Conservation (phyloP, 176 grass and related monocot species). For the Panicum miliaceum region DNA sequence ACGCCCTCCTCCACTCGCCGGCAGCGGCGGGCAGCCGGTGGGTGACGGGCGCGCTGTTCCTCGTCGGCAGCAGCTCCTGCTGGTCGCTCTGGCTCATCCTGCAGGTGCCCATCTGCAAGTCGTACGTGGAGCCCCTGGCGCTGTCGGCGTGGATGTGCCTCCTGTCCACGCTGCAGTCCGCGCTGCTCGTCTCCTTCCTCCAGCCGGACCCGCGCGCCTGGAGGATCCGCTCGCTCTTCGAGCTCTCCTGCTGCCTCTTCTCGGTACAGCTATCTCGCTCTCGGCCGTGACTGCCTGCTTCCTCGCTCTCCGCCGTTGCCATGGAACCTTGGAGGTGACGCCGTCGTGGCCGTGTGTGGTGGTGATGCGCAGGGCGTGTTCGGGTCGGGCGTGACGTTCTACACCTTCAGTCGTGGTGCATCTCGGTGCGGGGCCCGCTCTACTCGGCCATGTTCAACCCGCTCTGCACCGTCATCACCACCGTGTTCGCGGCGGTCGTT, state of each 20-base stretch:
- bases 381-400: constrained; percentile 69
- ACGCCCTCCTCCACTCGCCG: background rate
- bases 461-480: constrained; percentile 61
- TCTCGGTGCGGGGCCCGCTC: constrained; percentile 63
- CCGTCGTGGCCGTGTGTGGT: too few relatives aligned
- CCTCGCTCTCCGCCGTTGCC: too few relatives aligned
- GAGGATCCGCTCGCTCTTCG: constrained; percentile 54
- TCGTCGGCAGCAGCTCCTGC: constrained; percentile 60
- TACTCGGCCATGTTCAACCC: constrained; percentile 86
- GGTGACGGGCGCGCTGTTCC: constrained; percentile 48
- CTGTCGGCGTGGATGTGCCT: constrained; percentile 77
- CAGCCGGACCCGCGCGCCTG: constrained; percentile 49
- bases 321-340: too few relatives aligned
- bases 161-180: constrained; percentile 55
- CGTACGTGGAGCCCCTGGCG: constrained; percentile 61
- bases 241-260: constrained; percentile 55
- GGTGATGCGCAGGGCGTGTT: constrained; percentile 51
- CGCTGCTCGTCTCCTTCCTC: constrained; percentile 40
- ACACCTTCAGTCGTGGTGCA: constrained; percentile 77
- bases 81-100: constrained; percentile 86
- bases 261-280: constrained; percentile 20
- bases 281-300: too few relatives aligned
- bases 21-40: constrained; percentile 19
- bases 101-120: constrained; percentile 78
- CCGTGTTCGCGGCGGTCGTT: constrained; percentile 42